Evolutionary conservation across 371 early-diverging fungal species (phyloP).

Genomic region (Gilbertella persicaria): DNA sequence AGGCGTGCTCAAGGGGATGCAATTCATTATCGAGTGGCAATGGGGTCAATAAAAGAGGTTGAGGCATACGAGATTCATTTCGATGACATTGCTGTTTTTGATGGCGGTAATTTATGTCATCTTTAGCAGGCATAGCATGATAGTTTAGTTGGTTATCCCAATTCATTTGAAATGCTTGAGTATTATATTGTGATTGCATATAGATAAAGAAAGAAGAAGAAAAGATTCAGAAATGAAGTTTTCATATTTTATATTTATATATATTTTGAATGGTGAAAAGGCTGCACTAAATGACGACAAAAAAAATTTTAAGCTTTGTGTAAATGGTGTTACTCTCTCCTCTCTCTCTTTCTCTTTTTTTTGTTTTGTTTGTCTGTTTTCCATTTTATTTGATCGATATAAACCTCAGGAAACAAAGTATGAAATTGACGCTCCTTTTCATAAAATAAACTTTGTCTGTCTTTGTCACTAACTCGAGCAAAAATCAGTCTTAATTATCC

Average conservation of each 20-base stretch:
- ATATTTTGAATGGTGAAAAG: constrained; percentile 20
- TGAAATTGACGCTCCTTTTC: background rate
- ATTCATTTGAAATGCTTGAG: background rate
- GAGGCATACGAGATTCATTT: background rate
- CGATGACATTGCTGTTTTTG: background rate
- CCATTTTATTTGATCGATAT: constrained; percentile 3
- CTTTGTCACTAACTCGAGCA: too few relatives aligned
- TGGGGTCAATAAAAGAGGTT: constrained; percentile 3
- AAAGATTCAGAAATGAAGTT: background rate
- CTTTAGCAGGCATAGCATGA: background rate
- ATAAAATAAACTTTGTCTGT: too few relatives aligned
- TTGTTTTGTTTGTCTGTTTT: too few relatives aligned
- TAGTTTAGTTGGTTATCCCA: background rate
- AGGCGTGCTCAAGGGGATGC: too few relatives aligned
- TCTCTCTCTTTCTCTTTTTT: too few relatives aligned
- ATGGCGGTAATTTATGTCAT: background rate
- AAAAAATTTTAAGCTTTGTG: too few relatives aligned
- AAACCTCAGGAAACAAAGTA: background rate
- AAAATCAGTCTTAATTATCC: too few relatives aligned
- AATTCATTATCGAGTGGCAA: constrained; percentile 2
- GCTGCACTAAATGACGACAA: constrained; percentile 13
- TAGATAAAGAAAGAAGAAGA: background rate
- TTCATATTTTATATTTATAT: constrained; percentile 5
- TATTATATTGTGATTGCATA: background rate
- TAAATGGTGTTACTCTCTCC: too few relatives aligned